Conservation (phyloP, 805 yeast genomes). For the Alloascoidea africana region DNA sequence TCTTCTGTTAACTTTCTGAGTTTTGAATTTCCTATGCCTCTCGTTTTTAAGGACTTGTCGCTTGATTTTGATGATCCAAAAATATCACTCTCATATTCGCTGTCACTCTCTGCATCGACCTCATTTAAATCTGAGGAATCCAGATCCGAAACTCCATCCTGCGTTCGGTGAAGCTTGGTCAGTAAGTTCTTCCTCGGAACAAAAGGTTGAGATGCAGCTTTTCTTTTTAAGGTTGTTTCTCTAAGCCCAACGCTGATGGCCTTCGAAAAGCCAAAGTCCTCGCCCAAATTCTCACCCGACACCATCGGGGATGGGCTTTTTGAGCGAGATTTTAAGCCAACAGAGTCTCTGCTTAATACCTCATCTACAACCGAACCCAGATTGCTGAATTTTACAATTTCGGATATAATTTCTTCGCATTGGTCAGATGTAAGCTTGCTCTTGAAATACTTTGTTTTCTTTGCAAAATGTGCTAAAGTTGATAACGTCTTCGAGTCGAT, state of each 20-base stretch:
- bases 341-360: too few species aligned
- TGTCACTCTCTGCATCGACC: too few species aligned
- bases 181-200: slow-evolving; percentile 7
- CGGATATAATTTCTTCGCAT: neutral
- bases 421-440: neutral
- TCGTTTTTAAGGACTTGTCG: slow-evolving; percentile 19
- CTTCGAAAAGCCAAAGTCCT: too few species aligned
- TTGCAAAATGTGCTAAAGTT: neutral
- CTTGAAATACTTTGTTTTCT: neutral
- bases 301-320: too few species aligned
- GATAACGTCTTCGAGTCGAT: neutral
- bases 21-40: slow-evolving; percentile 13
- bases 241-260: too few species aligned
- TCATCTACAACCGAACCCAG: too few species aligned
- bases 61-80: slow-evolving; percentile 30
- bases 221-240: neutral
- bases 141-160: neutral
- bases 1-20: slow-evolving; percentile 24
- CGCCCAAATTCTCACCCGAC: too few species aligned
- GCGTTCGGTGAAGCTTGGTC: slow-evolving; percentile 7
- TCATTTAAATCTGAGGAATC: too few species aligned
- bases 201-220: slow-evolving; percentile 9
- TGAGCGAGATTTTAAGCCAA: too few species aligned
- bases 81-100: slow-evolving; percentile 20
- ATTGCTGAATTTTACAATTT: neutral